A percentile compares a stretch with the other conserved stretches of the same genome.
These are phyloP conservation scores for Dipodascus geniculatus DNA, from an alignment of 805 yeast genomes.

Conservation along the genomic window DNA sequence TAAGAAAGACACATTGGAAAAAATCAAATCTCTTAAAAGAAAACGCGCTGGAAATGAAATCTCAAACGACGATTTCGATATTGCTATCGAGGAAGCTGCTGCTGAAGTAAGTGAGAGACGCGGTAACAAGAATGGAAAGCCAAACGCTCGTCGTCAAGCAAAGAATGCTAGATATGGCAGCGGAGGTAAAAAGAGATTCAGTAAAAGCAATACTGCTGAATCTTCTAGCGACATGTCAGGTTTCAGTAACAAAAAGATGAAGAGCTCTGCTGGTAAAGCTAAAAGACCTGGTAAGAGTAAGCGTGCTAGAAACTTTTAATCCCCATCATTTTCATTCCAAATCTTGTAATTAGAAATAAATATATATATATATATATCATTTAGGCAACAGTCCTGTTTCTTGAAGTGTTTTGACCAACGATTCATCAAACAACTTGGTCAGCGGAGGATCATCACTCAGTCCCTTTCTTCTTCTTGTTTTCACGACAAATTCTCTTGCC, in stretches of 20 bases:
- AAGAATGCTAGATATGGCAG: slow-evolving; percentile 64
- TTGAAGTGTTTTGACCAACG: slow-evolving; percentile 40
- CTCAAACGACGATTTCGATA: slow-evolving; percentile 65
- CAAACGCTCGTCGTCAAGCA: slow-evolving; percentile 55
- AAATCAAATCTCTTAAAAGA: slow-evolving; percentile 80
- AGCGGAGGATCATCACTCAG: slow-evolving; percentile 60
- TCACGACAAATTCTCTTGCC: slow-evolving; percentile 81
- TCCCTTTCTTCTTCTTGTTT: slow-evolving; percentile 84
- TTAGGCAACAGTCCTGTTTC: slow-evolving; percentile 33
- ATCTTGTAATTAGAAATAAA: neutral
- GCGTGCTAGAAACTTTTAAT: slow-evolving; percentile 6
- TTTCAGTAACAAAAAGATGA: slow-evolving; percentile 43
- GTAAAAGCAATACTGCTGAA: slow-evolving; percentile 59
- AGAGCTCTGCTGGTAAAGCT: slow-evolving; percentile 4
- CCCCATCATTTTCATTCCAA: neutral
- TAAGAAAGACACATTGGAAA: slow-evolving; percentile 80
- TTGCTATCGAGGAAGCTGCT: slow-evolving; percentile 88
- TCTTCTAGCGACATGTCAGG: slow-evolving; percentile 58
- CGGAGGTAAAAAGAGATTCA: slow-evolving; percentile 70
- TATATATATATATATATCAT: no score
- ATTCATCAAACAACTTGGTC: slow-evolving; percentile 54
- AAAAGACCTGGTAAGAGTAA: slow-evolving; percentile 18
- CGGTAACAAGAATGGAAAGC: slow-evolving; percentile 32
- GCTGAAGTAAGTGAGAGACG: slow-evolving; percentile 38
- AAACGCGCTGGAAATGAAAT: slow-evolving; percentile 74